Conservation (phyloP, 805 yeast genomes). For the Pichia rugopelliculosa region DNA sequence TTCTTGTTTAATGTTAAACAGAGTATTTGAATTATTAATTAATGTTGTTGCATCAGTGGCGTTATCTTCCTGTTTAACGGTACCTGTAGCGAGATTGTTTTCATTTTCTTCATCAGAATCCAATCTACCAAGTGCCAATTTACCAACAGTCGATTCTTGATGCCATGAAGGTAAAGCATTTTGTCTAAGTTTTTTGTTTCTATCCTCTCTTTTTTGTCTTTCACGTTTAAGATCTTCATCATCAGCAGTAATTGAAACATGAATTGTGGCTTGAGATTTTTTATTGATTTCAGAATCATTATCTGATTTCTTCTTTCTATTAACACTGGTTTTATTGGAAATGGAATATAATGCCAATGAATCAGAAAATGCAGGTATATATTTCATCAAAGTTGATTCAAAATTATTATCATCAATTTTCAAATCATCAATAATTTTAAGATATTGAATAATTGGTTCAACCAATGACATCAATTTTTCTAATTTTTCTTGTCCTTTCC, state of each 20-base stretch:
- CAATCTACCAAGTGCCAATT: constrained; percentile 46
- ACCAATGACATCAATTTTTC: constrained; percentile 83
- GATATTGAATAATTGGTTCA: constrained; percentile 75
- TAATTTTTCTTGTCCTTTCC: constrained; percentile 70
- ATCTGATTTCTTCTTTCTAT: constrained; percentile 18
- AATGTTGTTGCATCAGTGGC: neutral
- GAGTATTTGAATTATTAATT: neutral
- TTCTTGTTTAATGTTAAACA: neutral
- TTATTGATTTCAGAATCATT: constrained; percentile 23
- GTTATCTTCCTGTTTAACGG: neutral
- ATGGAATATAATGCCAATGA: constrained; percentile 65
- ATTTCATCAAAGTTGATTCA: constrained; percentile 71
- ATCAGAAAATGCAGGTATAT: constrained; percentile 76
- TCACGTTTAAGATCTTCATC: constrained; percentile 67
- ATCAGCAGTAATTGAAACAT: constrained; percentile 81
- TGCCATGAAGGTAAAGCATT: constrained; percentile 98
- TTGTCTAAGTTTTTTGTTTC: constrained; percentile 68
- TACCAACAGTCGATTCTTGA: constrained; percentile 81
- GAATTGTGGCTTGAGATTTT: constrained; percentile 73
- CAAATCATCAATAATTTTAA: constrained; percentile 76
- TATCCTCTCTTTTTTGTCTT: constrained; percentile 56
- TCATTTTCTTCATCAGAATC: constrained; percentile 41
- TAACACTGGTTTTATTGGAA: constrained; percentile 33
- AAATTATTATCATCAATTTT: constrained; percentile 82
- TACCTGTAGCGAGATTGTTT: constrained; percentile 12